Percentiles rank a stretch among this genome's conserved stretches.
Conservation (phyloP, 345 rosid genomes). For the Salix udensis region DNA sequence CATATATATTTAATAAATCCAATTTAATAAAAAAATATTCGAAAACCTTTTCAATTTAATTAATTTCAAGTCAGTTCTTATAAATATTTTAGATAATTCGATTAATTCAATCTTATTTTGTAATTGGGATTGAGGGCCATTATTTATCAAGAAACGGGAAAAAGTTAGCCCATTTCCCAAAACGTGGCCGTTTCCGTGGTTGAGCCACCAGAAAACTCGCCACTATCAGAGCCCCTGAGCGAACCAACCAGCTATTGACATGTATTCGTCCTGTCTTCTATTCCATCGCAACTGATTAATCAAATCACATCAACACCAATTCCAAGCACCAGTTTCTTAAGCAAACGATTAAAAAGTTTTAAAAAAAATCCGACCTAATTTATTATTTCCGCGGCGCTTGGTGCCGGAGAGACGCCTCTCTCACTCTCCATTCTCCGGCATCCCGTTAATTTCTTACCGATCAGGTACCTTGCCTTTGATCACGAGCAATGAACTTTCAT, state of each 20-base stretch:
- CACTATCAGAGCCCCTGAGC: neutral
- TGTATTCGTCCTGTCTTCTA: neutral
- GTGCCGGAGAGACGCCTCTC: neutral
- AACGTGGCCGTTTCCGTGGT: neutral
- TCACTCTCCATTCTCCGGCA: neutral
- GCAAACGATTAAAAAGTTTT: neutral
- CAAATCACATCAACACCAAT: neutral
- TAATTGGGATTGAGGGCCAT: no score
- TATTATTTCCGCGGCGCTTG: neutral
- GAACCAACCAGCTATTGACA: neutral
- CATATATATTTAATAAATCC: no score
- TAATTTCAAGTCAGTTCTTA: no score
- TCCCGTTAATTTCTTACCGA: neutral
- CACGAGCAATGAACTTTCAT: neutral
- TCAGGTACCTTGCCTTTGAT: neutral
- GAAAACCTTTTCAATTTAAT: no score
- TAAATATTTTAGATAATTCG: no score
- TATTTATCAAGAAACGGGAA: no score
- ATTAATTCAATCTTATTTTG: no score
- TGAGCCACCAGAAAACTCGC: neutral
- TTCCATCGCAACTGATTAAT: neutral
- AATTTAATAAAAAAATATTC: no score
- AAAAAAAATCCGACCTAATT: neutral
- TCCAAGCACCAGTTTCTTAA: neutral
- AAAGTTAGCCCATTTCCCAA: neutral